Conservation (phyloP, 2,329 filamentous ascomycete species). For the Fusarium musae region DNA sequence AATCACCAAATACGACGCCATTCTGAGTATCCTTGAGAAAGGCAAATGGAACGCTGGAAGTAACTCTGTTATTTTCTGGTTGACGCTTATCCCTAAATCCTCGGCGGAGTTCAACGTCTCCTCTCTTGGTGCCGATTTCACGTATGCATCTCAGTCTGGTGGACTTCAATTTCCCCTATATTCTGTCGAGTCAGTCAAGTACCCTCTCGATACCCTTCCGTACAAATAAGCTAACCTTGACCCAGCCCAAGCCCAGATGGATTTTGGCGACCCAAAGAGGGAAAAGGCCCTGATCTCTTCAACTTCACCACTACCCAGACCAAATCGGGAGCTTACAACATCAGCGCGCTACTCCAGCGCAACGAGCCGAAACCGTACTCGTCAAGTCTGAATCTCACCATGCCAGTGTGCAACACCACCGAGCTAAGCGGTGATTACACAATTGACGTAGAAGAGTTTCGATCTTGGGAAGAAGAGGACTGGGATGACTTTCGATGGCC, state of each 20-base stretch:
- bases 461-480: not conserved
- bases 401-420: slow-evolving; percentile 4
- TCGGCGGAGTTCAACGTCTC: not conserved
- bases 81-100: not conserved
- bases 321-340: not conserved
- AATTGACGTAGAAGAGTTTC: fast-evolving
- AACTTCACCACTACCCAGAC: not conserved
- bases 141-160: fast-evolving
- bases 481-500: slow-evolving; percentile 4
- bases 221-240: too few species aligned
- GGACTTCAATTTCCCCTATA: not conserved
- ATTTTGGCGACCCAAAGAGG: not conserved
- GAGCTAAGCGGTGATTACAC: not conserved
- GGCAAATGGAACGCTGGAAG: slow-evolving; percentile 1
- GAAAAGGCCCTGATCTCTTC: not conserved
- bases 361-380: fast-evolving
- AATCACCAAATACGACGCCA: not conserved
- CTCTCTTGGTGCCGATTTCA: not conserved
- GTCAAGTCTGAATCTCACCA: not conserved
- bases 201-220: too few species aligned
- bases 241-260: not conserved
- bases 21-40: not conserved
- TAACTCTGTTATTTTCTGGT: slow-evolving; percentile 6
- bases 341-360: not conserved
- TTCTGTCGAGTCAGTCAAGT: not conserved